Percentiles rank a stretch among this genome's conserved stretches.
phyloP scores from a whole-genome alignment of 306 rosid genomes.

The Medicago truncatula region MtrunA17r5.0-ANR NC_053045.1:38451001-38451500 shows the following conservation, averaged over 20 bases:
- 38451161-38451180: constrained; percentile 40
- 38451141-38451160: constrained; percentile 27
- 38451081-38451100: constrained; percentile 55
- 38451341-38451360: background rate
- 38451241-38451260: constrained; percentile 12
- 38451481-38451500: background rate
- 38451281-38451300: background rate
- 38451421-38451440: constrained; percentile 22
- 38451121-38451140: constrained; percentile 21
- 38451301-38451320: background rate
- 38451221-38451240: background rate
- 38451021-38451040: constrained; percentile 53
- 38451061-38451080: constrained; percentile 57
- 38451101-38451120: constrained; percentile 44
- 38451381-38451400: background rate
- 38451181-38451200: constrained; percentile 21
- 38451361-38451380: background rate
- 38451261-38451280: constrained; percentile 5
- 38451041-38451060: constrained; percentile 50
- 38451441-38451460: constrained; percentile 12
- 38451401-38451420: constrained; percentile 9
- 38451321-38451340: background rate
- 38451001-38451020: background rate
- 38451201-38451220: constrained; percentile 21
- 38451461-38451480: constrained; percentile 2